Percentiles rank a stretch among this genome's conserved stretches.
Evolutionary conservation across 1,139 yeast species (phyloP).

Genomic region (Candida smagusa): DNA sequence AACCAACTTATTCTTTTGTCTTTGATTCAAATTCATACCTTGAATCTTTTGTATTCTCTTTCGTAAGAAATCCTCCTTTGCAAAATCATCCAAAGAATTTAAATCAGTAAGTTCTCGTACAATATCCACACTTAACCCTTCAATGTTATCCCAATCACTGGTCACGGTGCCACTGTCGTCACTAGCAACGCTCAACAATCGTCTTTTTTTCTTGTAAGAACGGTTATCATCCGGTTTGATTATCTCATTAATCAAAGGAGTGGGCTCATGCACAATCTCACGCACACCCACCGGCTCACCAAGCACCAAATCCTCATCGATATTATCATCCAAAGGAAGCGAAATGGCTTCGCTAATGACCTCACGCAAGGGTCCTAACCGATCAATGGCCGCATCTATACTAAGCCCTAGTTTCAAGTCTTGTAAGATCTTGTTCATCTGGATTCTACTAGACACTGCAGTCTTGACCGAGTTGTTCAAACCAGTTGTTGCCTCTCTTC

Average conservation of each 20-base stretch:
- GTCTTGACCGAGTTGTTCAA: conserved; percentile 33
- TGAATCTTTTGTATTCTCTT: conserved; percentile 57
- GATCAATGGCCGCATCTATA: conserved; percentile 50
- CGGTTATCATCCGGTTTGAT: conserved; percentile 40
- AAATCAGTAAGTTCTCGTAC: conserved; percentile 36
- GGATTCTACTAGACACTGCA: conserved; percentile 41
- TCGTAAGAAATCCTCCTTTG: conserved; percentile 52
- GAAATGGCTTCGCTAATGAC: conserved; percentile 47
- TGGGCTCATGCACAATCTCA: conserved; percentile 44
- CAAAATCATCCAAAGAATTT: conserved; percentile 45
- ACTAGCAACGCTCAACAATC: background rate
- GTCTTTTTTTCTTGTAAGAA: conserved; percentile 5
- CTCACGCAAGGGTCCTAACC: conserved; percentile 55
- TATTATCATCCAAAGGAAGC: conserved; percentile 41
- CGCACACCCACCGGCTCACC: conserved; percentile 51
- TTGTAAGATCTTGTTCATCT: conserved; percentile 46
- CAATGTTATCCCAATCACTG: conserved; percentile 39
- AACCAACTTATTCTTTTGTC: conserved; percentile 58
- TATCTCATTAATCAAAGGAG: conserved; percentile 50
- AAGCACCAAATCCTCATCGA: conserved; percentile 19
- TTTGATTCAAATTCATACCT: conserved; percentile 39
- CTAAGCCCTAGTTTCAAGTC: conserved; percentile 54
- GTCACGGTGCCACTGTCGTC: conserved; percentile 20
- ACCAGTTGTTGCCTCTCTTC: conserved; percentile 6
- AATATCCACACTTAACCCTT: conserved; percentile 37